A percentile compares a stretch with the other conserved stretches of the same genome.
Evolutionary conservation across 139 green algal genomes (phyloP).

Genomic region (Pleodorina starrii): DNA sequence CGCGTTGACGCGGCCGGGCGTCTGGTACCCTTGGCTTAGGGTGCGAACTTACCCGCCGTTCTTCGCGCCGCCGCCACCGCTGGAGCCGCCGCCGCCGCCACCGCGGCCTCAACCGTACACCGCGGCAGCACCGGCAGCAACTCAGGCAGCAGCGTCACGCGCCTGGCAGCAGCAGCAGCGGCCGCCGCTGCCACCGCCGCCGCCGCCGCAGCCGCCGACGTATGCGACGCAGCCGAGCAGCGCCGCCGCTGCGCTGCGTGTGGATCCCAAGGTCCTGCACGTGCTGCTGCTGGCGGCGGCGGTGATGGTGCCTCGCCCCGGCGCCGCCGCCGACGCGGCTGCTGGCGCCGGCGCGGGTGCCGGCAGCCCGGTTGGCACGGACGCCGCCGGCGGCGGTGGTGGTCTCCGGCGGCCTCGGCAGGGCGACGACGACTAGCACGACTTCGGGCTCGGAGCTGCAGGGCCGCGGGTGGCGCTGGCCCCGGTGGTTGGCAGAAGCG

Average conservation of each 20-base stretch:
- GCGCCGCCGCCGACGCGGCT: too few relatives aligned
- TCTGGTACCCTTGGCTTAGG: constrained; percentile 12
- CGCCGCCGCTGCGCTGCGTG: background rate
- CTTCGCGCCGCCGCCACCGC: background rate
- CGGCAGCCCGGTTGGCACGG: too few relatives aligned
- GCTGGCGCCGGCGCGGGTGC: too few relatives aligned
- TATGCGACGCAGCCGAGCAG: background rate
- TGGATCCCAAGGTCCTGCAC: background rate
- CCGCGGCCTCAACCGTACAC: background rate
- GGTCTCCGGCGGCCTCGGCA: too few relatives aligned
- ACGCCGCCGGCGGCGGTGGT: too few relatives aligned
- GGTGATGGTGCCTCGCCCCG: too few relatives aligned
- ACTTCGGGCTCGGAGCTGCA: too few relatives aligned
- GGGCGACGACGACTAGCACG: too few relatives aligned
- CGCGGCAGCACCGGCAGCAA: background rate
- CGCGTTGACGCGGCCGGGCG: background rate
- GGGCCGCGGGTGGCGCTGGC: too few relatives aligned
- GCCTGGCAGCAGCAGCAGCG: background rate
- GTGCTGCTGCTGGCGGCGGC: background rate
- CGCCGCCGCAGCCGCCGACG: background rate
- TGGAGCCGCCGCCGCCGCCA: background rate
- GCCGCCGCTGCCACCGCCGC: background rate
- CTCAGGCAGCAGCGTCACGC: background rate
- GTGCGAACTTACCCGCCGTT: background rate
- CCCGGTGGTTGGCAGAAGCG: too few relatives aligned